Percentiles rank a stretch among this genome's conserved stretches.
phyloP scores from a whole-genome alignment of 768 basidiomycete species.

The Zangia roseola region DNA sequence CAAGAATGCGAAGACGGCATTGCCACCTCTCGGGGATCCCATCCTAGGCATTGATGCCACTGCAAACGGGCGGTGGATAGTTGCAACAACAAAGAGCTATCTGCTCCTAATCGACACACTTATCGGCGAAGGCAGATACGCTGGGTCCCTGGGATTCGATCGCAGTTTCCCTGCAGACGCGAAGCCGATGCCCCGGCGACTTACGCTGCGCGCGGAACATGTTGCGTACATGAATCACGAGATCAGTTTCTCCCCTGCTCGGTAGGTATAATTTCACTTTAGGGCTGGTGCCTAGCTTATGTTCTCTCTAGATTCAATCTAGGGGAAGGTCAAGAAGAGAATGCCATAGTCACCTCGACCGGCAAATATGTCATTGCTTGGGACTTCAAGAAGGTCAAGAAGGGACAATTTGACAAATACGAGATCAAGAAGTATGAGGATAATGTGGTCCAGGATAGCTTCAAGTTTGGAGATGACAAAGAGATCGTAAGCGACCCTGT shows the following conservation, averaged over 20 bases:
- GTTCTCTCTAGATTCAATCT: slow-evolving; percentile 76
- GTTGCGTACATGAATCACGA: slow-evolving; percentile 90
- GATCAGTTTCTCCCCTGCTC: slow-evolving; percentile 90
- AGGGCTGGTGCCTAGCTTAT: slow-evolving; percentile 1
- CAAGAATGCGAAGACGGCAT: slow-evolving; percentile 97
- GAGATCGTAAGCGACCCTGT: slow-evolving; percentile 70
- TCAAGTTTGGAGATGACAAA: slow-evolving; percentile 96
- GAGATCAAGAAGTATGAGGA: slow-evolving; percentile 98
- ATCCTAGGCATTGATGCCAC: slow-evolving; percentile 95
- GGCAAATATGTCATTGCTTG: slow-evolving; percentile 93
- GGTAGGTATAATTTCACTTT: slow-evolving; percentile 45
- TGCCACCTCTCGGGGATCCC: slow-evolving; percentile 93
- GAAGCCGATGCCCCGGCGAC: slow-evolving; percentile 86
- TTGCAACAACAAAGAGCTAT: slow-evolving; percentile 94
- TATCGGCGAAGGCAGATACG: slow-evolving; percentile 87
- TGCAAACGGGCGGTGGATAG: slow-evolving; percentile 89
- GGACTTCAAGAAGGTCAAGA: slow-evolving; percentile 97
- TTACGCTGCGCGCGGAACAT: slow-evolving; percentile 89
- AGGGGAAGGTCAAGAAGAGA: slow-evolving; percentile 84
- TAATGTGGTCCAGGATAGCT: slow-evolving; percentile 93
- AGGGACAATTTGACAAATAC: slow-evolving; percentile 86
- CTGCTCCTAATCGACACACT: slow-evolving; percentile 91
- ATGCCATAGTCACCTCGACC: slow-evolving; percentile 92
- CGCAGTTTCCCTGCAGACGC: slow-evolving; percentile 91
- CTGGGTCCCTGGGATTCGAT: slow-evolving; percentile 86